Evolutionary conservation across 345 rosid species (phyloP), one percentile per base, ranked within the genome.

Genomic region (Xanthoceras sorbifolium): DNA sequence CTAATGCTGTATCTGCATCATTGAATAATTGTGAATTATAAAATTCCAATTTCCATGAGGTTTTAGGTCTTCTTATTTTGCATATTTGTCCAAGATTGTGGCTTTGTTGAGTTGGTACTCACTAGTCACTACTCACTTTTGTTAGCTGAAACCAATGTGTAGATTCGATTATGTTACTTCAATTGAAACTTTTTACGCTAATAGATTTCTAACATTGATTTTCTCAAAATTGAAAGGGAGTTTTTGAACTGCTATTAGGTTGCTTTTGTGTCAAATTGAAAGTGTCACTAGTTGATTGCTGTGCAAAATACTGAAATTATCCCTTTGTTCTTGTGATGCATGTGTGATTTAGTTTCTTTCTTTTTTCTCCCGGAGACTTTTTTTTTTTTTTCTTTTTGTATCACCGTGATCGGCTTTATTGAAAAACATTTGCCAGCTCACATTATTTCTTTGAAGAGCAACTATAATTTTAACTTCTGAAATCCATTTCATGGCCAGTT

Each of bases 401-500:
- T 57, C n/a, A 44, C 42, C 65, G 8, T 67, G 50, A 17, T 14
- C 14, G 6, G 29, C 67, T 48, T 68, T 77, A 57, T 79, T n/a
- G 29, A 67, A 61, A 25, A 68, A 40, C 54, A 71, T 54, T 74
- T 79, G 61, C 42, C 75, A 17, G 71, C 69, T 36, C 26, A 15
- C 22, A 65, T 36, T 64, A 42, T 67, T 20, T 69, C 73, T 80
- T 66, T 72, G 60, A 62, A 52, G 15, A 66, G 6, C 73, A 55
- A 69, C 38, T 64, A 32, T 73, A 63, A 69, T 48, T 32, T 73
- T 78, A 78, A 74, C 80, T 78, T 73, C 65, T 80, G 71, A 22
- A 31, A 64, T 63, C 15, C 46, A n/a, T 61, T 76, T 68, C 80
- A 36, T 84, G 36, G 10, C 78, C 77, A 92, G 99, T 64, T 77